These are phyloP conservation scores for Candida ulmi DNA, from an alignment of 805 yeast genomes.

Conservation along the genomic window DNA sequence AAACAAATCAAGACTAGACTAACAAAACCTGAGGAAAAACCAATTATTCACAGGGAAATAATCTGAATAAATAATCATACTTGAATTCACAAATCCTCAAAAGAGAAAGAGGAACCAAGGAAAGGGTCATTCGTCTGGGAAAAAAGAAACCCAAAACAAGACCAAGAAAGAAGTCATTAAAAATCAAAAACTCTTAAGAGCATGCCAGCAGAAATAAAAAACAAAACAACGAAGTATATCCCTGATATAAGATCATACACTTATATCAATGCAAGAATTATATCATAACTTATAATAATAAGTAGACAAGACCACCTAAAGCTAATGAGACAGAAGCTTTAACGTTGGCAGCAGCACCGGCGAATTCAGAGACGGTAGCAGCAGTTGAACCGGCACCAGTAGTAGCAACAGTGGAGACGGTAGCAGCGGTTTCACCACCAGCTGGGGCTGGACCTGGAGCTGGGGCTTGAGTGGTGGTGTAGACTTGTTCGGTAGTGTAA, in stretches of 20 bases:
- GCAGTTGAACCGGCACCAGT: conserved; percentile 2
- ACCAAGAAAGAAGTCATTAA: background rate
- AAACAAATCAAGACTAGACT: no score
- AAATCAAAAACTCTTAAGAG: conserved; percentile 1
- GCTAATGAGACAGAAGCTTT: conserved; percentile 21
- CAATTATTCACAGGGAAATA: background rate
- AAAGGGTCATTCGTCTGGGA: no score
- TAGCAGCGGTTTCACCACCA: conserved; percentile 8
- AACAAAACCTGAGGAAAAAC: no score
- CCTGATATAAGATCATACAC: background rate
- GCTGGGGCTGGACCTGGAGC: no score
- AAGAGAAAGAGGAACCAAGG: no score
- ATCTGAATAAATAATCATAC: background rate
- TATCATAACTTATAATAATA: conserved; percentile 18
- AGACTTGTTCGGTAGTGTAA: background rate
- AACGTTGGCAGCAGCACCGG: conserved; percentile 20
- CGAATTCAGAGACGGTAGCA: conserved; percentile 6
- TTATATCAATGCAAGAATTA: background rate
- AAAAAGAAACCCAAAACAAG: no score
- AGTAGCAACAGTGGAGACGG: conserved; percentile 3
- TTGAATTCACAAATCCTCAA: no score
- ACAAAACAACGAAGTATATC: no score
- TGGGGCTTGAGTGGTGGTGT: background rate
- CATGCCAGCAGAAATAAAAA: background rate
- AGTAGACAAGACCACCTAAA: conserved; percentile 25